Evolutionary conservation across 2,329 filamentous ascomycete species (phyloP).

Genomic region (Aspergillus novofumigatus): DNA sequence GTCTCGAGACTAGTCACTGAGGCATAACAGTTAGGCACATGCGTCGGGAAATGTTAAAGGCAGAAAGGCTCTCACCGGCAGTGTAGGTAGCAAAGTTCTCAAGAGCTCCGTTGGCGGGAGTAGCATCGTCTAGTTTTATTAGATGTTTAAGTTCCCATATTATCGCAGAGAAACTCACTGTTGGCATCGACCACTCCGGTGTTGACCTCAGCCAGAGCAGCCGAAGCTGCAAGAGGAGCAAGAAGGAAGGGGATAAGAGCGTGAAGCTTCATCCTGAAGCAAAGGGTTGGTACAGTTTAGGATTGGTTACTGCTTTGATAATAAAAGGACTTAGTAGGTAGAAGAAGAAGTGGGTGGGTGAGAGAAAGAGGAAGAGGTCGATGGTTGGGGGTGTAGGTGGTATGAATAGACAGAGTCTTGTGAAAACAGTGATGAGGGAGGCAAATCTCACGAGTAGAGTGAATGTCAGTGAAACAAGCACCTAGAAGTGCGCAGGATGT

Average conservation of each 20-base stretch:
- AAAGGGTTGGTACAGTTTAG: background rate
- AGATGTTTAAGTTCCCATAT: background rate
- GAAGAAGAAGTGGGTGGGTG: background rate
- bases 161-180: background rate
- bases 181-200: background rate
- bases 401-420: background rate
- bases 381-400: background rate
- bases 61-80: background rate
- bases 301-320: background rate
- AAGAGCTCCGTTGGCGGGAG: background rate
- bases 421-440: background rate
- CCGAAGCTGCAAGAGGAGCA: background rate
- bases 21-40: background rate
- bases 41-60: background rate
- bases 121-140: background rate
- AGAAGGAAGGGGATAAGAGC: background rate
- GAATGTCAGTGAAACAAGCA: background rate
- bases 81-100: background rate
- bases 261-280: background rate
- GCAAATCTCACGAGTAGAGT: background rate
- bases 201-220: background rate
- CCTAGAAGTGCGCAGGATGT: background rate
- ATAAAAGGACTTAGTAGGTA: no score
- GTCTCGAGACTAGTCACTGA: background rate
- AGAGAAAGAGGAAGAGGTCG: background rate